Evolutionary conservation across 305 asterid species (phyloP).

Genomic region (Striga hermonthica): DNA sequence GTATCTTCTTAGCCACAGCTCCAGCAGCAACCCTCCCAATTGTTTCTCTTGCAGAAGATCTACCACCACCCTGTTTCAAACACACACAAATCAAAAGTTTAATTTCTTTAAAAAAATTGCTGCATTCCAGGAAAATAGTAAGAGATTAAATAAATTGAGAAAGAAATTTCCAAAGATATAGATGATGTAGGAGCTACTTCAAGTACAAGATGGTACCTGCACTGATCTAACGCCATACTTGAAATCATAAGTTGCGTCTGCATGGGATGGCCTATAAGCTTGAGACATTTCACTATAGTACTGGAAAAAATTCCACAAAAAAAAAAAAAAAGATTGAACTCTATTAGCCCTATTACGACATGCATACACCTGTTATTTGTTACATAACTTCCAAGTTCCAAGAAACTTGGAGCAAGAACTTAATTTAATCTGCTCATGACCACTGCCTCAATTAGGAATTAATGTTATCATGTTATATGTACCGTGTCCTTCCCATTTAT

Average conservation of each 20-base stretch:
- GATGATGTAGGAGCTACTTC: conserved; percentile 8
- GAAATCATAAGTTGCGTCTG: conserved; percentile 84
- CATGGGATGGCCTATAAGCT: conserved; percentile 97
- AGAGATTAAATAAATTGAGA: conserved; percentile 6
- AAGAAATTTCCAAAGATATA: neutral
- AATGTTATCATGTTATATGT: conserved; percentile 1
- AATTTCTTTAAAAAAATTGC: conserved; percentile 25
- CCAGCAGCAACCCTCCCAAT: conserved; percentile 99
- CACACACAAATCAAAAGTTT: conserved; percentile 23
- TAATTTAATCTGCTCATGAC: conserved; percentile 6
- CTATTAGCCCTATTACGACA: conserved; percentile 27
- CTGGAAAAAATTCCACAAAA: conserved; percentile 42
- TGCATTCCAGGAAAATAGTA: conserved; percentile 20
- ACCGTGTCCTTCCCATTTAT: neutral
- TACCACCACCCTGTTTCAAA: conserved; percentile 84
- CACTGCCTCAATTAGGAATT: neutral
- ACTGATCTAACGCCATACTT: conserved; percentile 82
- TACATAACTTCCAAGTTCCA: conserved; percentile 6
- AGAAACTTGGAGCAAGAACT: conserved; percentile 12
- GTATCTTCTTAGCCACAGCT: conserved; percentile 94
- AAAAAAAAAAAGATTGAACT: conserved; percentile 10
- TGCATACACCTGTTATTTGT: conserved; percentile 22
- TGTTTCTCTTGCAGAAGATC: conserved; percentile 99
- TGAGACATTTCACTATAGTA: conserved; percentile 89
- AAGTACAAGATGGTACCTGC: conserved; percentile 54